Percentiles rank a stretch among this genome's conserved stretches.
These are phyloP conservation scores for Trichophyton simii DNA, from an alignment of 2,329 filamentous ascomycete species.

Conservation along the genomic window DNA sequence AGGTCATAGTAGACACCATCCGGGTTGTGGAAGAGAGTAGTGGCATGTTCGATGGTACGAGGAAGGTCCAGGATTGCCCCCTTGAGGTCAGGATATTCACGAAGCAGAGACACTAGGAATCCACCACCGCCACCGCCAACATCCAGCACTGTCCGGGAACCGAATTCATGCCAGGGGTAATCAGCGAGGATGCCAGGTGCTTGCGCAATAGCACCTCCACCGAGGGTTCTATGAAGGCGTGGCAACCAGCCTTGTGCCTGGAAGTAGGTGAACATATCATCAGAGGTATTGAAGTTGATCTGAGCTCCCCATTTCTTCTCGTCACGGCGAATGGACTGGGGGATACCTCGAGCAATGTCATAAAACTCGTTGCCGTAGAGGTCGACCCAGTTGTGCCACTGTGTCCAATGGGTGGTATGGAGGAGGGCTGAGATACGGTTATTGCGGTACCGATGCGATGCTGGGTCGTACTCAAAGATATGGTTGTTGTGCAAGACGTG, in stretches of 20 bases:
- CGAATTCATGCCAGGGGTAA: constrained; percentile 20
- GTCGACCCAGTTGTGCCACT: constrained; percentile 35
- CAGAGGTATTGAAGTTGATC: constrained; percentile 31
- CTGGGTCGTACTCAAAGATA: constrained; percentile 25
- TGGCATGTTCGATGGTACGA: constrained; percentile 24
- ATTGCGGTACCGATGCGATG: constrained; percentile 22
- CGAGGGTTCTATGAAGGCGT: background rate
- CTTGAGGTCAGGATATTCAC: constrained; percentile 19
- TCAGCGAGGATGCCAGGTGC: background rate
- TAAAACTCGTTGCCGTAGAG: constrained; percentile 36
- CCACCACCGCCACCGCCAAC: constrained; percentile 32
- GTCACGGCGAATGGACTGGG: constrained; percentile 17
- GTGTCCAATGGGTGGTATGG: constrained; percentile 30
- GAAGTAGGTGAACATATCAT: constrained; percentile 33
- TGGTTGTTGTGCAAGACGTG: constrained; percentile 23
- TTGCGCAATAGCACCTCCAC: background rate
- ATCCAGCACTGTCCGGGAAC: constrained; percentile 24
- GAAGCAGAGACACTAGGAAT: constrained; percentile 26
- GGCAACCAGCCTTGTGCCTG: constrained; percentile 19
- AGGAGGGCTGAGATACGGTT: constrained; percentile 27
- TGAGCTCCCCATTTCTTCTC: constrained; percentile 25
- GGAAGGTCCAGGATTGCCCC: constrained; percentile 28
- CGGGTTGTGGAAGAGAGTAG: constrained; percentile 16
- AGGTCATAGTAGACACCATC: constrained; percentile 26
- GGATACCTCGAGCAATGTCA: constrained; percentile 33